Percentiles rank a stretch among this genome's conserved stretches.
Evolutionary conservation across 148 eudicot genomes (phyloP).

Genomic region (Rhododendron kiyosumense): DNA sequence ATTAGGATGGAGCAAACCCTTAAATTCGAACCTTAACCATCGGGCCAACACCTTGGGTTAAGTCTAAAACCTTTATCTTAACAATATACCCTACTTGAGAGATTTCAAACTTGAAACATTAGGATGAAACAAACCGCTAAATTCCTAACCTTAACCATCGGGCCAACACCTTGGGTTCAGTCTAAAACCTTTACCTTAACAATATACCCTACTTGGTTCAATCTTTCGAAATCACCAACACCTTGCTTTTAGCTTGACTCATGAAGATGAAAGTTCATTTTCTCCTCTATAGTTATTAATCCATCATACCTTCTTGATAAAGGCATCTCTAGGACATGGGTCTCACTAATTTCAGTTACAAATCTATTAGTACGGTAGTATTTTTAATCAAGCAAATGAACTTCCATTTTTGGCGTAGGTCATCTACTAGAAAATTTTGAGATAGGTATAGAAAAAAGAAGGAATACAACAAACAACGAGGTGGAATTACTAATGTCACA

Average conservation of each 20-base stretch:
- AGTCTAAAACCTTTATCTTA: no score
- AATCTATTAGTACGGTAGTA: background rate
- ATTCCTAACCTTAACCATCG: no score
- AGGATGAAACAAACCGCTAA: no score
- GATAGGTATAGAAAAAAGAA: background rate
- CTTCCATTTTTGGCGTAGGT: background rate
- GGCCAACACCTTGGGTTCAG: no score
- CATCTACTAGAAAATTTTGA: background rate
- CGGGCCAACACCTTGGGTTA: no score
- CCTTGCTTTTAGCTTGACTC: background rate
- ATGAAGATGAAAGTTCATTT: background rate
- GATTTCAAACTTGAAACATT: no score
- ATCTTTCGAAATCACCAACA: background rate
- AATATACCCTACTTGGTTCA: background rate
- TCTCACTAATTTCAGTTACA: background rate
- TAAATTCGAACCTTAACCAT: no score
- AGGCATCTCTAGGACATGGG: background rate
- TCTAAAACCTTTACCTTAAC: background rate
- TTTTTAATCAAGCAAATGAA: slow-evolving; percentile 2
- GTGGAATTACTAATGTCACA: background rate
- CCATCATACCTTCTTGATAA: background rate
- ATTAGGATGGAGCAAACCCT: no score
- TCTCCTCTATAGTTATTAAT: background rate
- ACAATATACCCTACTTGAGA: no score
- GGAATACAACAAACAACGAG: background rate